A percentile compares a stretch with the other conserved stretches of the same genome.
phyloP scores from a whole-genome alignment of 306 rosid species.

The Mimosa pudica region DNA sequence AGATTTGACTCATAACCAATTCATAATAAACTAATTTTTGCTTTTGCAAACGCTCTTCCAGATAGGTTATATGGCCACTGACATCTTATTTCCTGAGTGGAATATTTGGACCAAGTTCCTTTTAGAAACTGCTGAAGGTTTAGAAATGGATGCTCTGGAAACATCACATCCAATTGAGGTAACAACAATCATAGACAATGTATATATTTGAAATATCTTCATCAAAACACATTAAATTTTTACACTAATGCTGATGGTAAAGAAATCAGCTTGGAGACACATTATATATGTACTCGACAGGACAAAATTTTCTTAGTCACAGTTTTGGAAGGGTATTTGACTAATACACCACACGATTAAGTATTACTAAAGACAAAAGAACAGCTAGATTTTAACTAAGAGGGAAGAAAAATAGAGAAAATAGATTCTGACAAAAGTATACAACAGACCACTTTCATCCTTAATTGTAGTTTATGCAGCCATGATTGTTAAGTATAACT shows the following conservation, averaged over 20 bases:
- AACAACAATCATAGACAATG: background rate
- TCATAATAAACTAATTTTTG: conserved; percentile 8
- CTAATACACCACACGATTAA: background rate
- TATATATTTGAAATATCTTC: background rate
- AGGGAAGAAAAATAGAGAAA: background rate
- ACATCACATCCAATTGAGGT: conserved; percentile 71
- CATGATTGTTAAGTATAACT: conserved; percentile 10
- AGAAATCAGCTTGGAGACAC: conserved; percentile 10
- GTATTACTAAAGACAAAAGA: background rate
- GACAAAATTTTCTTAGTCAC: background rate
- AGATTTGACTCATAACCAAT: conserved; percentile 18
- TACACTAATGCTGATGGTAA: background rate
- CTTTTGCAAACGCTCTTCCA: conserved; percentile 34
- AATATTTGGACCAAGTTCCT: conserved; percentile 66
- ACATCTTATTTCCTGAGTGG: conserved; percentile 68
- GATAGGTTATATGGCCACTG: conserved; percentile 67
- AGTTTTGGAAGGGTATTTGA: background rate
- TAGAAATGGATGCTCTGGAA: conserved; percentile 57
- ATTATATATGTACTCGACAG: background rate
- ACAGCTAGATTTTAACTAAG: background rate
- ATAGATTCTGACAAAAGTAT: background rate
- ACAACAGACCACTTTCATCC: conserved; percentile 2
- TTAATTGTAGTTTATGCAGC: background rate
- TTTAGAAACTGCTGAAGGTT: conserved; percentile 43
- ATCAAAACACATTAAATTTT: background rate